Conservation (phyloP, 2,329 filamentous ascomycete genomes). For the Arthrobotrys entomopaga region DNA sequence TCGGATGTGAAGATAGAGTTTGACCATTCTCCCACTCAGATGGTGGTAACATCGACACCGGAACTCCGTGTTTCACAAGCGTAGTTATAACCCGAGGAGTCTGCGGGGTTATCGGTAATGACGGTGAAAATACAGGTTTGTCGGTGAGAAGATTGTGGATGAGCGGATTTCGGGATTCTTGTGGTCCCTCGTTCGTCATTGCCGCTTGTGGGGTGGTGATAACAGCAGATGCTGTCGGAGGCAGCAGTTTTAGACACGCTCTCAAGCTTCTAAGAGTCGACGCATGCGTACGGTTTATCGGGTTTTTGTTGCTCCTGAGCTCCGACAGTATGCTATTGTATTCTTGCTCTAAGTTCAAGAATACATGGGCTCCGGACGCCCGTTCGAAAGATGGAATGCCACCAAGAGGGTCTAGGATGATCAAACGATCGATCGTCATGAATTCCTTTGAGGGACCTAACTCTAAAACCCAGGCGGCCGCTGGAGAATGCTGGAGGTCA, state of each 20-base stretch:
- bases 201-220: slow-evolving; percentile 88
- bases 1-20: slow-evolving; percentile 72
- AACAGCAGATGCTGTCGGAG: slow-evolving; percentile 83
- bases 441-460: slow-evolving; percentile 63
- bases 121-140: slow-evolving; percentile 91
- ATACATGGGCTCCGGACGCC: slow-evolving; percentile 76
- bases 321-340: slow-evolving; percentile 75
- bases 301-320: slow-evolving; percentile 64
- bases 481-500: slow-evolving; percentile 65
- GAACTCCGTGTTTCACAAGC: slow-evolving; percentile 90
- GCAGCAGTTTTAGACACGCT: slow-evolving; percentile 77
- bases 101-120: slow-evolving; percentile 72
- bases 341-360: slow-evolving; percentile 94
- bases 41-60: slow-evolving; percentile 80
- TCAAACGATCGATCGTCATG: slow-evolving; percentile 78
- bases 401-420: slow-evolving; percentile 86
- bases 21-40: slow-evolving; percentile 63
- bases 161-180: slow-evolving; percentile 74
- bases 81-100: slow-evolving; percentile 72
- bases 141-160: slow-evolving; percentile 97
- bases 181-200: slow-evolving; percentile 63
- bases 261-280: slow-evolving; percentile 79
- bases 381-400: slow-evolving; percentile 77
- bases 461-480: slow-evolving; percentile 60
- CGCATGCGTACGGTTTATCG: slow-evolving; percentile 65